Percentiles rank a stretch among this genome's conserved stretches.
phyloP scores from a whole-genome alignment of 805 yeast species.

The Diddensiella santjacobensis region DNA sequence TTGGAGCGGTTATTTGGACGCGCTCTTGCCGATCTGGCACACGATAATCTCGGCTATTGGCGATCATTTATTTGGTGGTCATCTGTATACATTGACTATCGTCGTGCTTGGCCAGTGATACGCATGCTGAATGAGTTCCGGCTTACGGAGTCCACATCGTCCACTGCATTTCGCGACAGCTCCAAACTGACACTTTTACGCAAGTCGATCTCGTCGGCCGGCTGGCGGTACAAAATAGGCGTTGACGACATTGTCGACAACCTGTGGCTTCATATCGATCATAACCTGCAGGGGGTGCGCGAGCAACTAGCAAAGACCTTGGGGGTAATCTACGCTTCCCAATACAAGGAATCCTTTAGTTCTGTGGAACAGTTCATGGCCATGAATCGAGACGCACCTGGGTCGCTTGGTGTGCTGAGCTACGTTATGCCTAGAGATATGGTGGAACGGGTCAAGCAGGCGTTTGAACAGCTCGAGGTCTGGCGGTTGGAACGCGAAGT shows the following conservation, averaged over 20 bases:
- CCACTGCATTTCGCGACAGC: slow-evolving; percentile 62
- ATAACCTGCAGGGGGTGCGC: slow-evolving; percentile 71
- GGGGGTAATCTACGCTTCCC: slow-evolving; percentile 42
- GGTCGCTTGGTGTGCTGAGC: slow-evolving; percentile 36
- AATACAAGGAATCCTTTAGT: slow-evolving; percentile 42
- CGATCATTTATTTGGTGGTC: slow-evolving; percentile 69
- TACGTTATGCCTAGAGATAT: slow-evolving; percentile 33
- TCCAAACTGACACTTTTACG: slow-evolving; percentile 56
- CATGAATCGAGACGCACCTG: slow-evolving; percentile 34
- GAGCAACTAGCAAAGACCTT: slow-evolving; percentile 61
- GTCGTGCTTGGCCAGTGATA: slow-evolving; percentile 58
- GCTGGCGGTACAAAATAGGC: slow-evolving; percentile 50
- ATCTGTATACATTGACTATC: slow-evolving; percentile 50
- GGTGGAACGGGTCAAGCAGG: slow-evolving; percentile 37
- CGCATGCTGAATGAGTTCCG: slow-evolving; percentile 45
- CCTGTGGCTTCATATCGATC: slow-evolving; percentile 48
- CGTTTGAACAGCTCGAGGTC: slow-evolving; percentile 44
- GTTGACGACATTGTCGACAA: slow-evolving; percentile 44
- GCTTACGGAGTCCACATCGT: slow-evolving; percentile 44
- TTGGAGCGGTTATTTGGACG: slow-evolving; percentile 39
- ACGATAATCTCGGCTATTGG: slow-evolving; percentile 75
- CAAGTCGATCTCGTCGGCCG: slow-evolving; percentile 45
- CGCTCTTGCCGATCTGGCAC: slow-evolving; percentile 56
- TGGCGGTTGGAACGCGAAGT: slow-evolving; percentile 33
- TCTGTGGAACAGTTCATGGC: slow-evolving; percentile 40